Percentiles rank a stretch among this genome's conserved stretches.
These are phyloP conservation scores for Cryptococcus amylolentus DNA, from an alignment of 1,284 basidiomycete genomes.

Conservation along the genomic window DNA sequence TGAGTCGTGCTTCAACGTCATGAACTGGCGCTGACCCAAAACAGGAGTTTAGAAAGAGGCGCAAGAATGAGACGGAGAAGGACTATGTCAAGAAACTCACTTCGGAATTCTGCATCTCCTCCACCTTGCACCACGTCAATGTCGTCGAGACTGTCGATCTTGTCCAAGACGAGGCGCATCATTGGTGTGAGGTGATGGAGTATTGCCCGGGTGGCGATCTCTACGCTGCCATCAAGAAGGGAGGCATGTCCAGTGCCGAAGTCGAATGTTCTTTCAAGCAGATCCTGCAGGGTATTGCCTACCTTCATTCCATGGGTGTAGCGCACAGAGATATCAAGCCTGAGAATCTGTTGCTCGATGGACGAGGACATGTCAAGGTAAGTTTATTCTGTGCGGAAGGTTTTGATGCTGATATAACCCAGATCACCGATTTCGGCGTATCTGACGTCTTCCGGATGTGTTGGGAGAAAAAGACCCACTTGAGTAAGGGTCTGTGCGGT, in stretches of 20 bases:
- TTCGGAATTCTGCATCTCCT: conserved; percentile 98
- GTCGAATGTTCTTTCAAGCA: conserved; percentile 99
- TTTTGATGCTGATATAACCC: conserved; percentile 4
- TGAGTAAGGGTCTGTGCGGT: conserved; percentile 94
- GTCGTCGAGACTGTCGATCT: conserved; percentile 98
- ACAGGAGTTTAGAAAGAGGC: conserved; percentile 93
- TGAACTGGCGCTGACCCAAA: neutral
- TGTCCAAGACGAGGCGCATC: conserved; percentile 90
- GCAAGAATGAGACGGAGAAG: conserved; percentile 98
- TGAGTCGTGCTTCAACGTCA: conserved; percentile 45
- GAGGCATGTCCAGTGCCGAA: conserved; percentile 88
- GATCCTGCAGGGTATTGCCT: conserved; percentile 58
- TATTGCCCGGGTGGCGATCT: conserved; percentile 96
- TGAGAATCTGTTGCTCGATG: conserved; percentile 93
- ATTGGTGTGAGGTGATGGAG: conserved; percentile 99
- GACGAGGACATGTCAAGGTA: conserved; percentile 83
- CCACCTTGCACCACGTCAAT: conserved; percentile 92
- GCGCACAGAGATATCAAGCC: conserved; percentile 96
- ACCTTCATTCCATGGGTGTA: conserved; percentile 31
- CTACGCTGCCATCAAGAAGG: conserved; percentile 96
- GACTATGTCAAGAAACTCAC: conserved; percentile 99
- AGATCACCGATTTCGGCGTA: conserved; percentile 98
- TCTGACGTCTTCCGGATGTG: conserved; percentile 97
- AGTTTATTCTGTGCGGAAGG: conserved; percentile 5
- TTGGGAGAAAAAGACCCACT: conserved; percentile 95